Evolutionary conservation across 2,329 filamentous ascomycete genomes (phyloP).

Genomic region (Sphaerostilbella broomeana): DNA sequence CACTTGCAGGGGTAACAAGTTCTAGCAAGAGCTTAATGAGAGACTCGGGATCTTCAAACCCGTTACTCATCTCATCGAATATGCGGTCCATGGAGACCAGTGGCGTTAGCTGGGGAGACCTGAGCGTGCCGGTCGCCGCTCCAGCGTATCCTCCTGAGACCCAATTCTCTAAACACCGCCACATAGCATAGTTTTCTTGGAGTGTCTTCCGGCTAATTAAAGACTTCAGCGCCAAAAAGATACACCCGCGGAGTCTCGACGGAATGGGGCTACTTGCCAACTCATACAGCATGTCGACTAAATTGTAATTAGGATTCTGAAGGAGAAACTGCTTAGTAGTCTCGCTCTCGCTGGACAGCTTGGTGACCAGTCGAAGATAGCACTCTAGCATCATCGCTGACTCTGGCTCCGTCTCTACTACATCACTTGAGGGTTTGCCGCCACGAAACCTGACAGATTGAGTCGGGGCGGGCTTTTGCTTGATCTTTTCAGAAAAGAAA

Average conservation of each 20-base stretch:
- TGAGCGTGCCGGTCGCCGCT: conserved; percentile 27
- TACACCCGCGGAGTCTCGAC: conserved; percentile 71
- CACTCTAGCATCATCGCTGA: conserved; percentile 95
- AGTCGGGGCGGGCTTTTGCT: conserved; percentile 55
- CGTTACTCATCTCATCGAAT: conserved; percentile 65
- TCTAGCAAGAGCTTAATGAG: conserved; percentile 73
- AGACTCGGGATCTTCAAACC: conserved; percentile 79
- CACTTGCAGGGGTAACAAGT: conserved; percentile 60
- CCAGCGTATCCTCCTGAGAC: conserved; percentile 54
- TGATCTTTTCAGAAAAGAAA: conserved; percentile 73
- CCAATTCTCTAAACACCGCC: conserved; percentile 75
- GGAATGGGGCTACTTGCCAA: conserved; percentile 73
- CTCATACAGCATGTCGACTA: conserved; percentile 69
- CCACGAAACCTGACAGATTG: conserved; percentile 41
- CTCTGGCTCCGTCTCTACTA: conserved; percentile 79
- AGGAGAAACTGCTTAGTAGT: conserved; percentile 69
- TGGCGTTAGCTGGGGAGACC: conserved; percentile 25
- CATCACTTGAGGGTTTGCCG: conserved; percentile 55
- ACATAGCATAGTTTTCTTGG: conserved; percentile 65
- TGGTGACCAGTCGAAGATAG: conserved; percentile 81
- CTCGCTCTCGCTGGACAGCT: conserved; percentile 69
- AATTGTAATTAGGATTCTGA: conserved; percentile 54
- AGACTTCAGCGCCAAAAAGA: conserved; percentile 71
- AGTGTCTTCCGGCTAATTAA: conserved; percentile 68
- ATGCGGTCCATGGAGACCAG: conserved; percentile 53